Base-by-base conservation (phyloP, 2,329 filamentous ascomycete genomes). In the Alternaria rosae region DNA sequence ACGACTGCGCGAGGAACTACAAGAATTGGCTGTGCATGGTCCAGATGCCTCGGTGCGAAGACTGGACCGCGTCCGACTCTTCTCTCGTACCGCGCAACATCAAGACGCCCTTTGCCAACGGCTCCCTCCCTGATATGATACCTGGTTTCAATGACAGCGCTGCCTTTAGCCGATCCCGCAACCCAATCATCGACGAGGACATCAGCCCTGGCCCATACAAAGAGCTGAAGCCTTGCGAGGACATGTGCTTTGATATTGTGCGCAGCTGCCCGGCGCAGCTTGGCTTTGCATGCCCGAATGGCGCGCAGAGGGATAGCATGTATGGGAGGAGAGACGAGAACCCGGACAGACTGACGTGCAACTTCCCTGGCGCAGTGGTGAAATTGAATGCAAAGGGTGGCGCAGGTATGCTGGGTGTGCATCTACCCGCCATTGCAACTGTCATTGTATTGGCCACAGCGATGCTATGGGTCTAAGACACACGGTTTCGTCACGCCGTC, bases 21-120 rank as follows among this genome's bases (percentile, higher is more conserved):
- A 97, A 96, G 78, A 85, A 89, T 73, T 99, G 95, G 95, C 89
- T 99, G 20, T 99, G 95, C 82, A 91, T 92, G 23, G 93, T 98
- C 26, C 91, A 89, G 15, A 95, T 99, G 64, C 95, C 95, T 1
- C 91, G 94, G 28, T 99, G 95, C 82, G 90, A 92, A 73, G 94
- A 97, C 80, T 95, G 92, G 71, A 87, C 85, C 53, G 87, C 84
- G 51, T 72, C 78, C 2, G 82, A 84, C 13, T 55, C 20, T 3
- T 74, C 62, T 53, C 85, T 93, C 3, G 87, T 89, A 62, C 83
- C 85, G 20, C 91, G 95, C 47, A 95, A 94, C 72, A 86, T 93
- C 55, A 88, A 84, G 30, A 63, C 90, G 61, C 71, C 85, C 0
- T 94, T 94, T 70, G 85, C 90, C 17, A 91, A 96, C 74, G 89